A percentile compares a stretch with the other conserved stretches of the same genome.
phyloP scores from a whole-genome alignment of 805 yeast genomes.

The Kazachstania bromeliacearum region DNA sequence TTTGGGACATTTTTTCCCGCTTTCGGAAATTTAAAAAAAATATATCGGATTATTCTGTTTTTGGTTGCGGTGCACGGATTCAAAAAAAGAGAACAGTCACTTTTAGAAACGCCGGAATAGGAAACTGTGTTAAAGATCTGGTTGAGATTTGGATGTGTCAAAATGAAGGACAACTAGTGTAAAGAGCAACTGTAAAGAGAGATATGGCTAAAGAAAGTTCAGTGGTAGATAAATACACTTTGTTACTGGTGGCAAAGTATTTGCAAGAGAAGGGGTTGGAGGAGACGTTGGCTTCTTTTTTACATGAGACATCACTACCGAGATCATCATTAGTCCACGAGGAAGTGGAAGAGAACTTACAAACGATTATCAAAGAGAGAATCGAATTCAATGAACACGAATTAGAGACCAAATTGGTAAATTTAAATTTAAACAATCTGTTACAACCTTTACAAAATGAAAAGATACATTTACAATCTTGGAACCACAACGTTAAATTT shows the following conservation, averaged over 20 bases:
- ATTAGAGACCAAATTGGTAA: constrained; percentile 9
- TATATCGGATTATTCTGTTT: too few relatives aligned
- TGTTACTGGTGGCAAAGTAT: constrained; percentile 47
- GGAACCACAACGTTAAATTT: constrained; percentile 16
- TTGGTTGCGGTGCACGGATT: too few relatives aligned
- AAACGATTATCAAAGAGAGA: constrained; percentile 20
- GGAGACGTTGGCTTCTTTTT: constrained; percentile 40
- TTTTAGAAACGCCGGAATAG: too few relatives aligned
- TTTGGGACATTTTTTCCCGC: too few relatives aligned
- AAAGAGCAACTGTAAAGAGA: too few relatives aligned
- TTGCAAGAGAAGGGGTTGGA: constrained; percentile 40
- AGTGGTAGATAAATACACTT: constrained; percentile 13
- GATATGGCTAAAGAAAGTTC: too few relatives aligned
- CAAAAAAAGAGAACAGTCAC: too few relatives aligned
- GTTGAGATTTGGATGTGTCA: too few relatives aligned
- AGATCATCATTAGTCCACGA: constrained; percentile 1
- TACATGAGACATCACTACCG: constrained; percentile 24
- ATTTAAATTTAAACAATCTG: constrained; percentile 8
- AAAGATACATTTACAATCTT: constrained; percentile 8
- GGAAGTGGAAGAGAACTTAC: constrained; percentile 11
- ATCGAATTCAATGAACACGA: constrained; percentile 17
- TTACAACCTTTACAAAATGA: constrained; percentile 7
- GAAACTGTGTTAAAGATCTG: too few relatives aligned
- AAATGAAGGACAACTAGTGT: too few relatives aligned
- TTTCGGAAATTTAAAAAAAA: too few relatives aligned